Percentiles rank a stretch among this genome's conserved stretches.
Evolutionary conservation across 192 early-diverging fungal species (phyloP).

Genomic region (Linnemannia elongata): DNA sequence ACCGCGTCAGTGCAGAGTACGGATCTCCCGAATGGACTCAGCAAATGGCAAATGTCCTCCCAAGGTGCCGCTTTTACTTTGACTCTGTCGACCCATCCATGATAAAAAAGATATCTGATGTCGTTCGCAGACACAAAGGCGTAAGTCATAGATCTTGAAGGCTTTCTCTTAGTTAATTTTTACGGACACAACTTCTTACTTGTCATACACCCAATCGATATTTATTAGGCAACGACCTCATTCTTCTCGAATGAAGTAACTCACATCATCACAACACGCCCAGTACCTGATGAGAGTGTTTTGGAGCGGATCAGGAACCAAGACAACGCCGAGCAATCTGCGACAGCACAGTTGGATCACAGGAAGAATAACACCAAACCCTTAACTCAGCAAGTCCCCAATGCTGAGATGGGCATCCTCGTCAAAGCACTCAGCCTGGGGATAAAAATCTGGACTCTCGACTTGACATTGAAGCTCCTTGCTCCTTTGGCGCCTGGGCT

Average conservation of each 20-base stretch:
- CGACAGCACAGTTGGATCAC: background rate
- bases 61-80: slow-evolving; percentile 37
- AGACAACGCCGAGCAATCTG: background rate
- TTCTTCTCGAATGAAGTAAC: slow-evolving; percentile 50
- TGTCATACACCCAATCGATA: background rate
- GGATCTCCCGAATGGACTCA: slow-evolving; percentile 27
- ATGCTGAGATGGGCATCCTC: slow-evolving; percentile 18
- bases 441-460: slow-evolving; percentile 34
- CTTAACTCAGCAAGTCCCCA: background rate
- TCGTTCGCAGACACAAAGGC: slow-evolving; percentile 6
- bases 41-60: slow-evolving; percentile 8
- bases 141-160: slow-evolving; percentile 7
- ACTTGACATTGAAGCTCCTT: slow-evolving; percentile 11
- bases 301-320: slow-evolving; percentile 2
- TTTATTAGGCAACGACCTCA: slow-evolving; percentile 12
- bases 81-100: slow-evolving; percentile 21
- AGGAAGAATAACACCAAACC: background rate
- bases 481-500: slow-evolving; percentile 9
- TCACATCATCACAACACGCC: slow-evolving; percentile 35
- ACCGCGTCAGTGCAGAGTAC: background rate
- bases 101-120: slow-evolving; percentile 12
- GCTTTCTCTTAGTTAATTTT: background rate
- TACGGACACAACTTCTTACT: background rate
- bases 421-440: slow-evolving; percentile 33
- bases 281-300: slow-evolving; percentile 28